phyloP scores from a whole-genome alignment of 768 basidiomycete species.

The Neoboletus subvelutipes region DNA sequence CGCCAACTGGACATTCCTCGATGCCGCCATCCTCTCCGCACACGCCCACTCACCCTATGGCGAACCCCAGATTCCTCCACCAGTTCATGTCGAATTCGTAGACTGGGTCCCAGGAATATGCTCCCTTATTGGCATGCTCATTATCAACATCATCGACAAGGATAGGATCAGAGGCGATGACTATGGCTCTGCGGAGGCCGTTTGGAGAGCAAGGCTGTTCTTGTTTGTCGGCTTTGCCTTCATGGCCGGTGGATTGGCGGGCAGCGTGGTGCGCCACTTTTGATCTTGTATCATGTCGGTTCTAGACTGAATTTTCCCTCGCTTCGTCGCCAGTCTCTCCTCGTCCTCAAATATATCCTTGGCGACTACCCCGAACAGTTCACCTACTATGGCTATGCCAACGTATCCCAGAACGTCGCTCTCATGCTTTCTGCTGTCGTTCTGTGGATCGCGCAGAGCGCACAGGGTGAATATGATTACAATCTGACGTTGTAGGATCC shows the following conservation, averaged over 20 bases:
- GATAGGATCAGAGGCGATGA: conserved; percentile 80
- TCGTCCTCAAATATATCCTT: conserved; percentile 89
- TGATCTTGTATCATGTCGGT: background rate
- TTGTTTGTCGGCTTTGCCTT: conserved; percentile 94
- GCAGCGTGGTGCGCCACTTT: conserved; percentile 75
- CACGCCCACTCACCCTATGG: conserved; percentile 78
- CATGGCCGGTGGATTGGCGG: conserved; percentile 98
- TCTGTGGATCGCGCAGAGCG: conserved; percentile 89
- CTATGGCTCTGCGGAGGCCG: conserved; percentile 78
- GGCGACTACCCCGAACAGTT: conserved; percentile 70
- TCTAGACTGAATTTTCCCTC: background rate
- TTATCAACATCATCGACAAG: conserved; percentile 95
- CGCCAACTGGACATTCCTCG: conserved; percentile 93
- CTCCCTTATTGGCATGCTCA: conserved; percentile 86
- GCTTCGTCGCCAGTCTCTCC: conserved; percentile 57
- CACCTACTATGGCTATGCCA: conserved; percentile 90
- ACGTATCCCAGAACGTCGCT: conserved; percentile 89
- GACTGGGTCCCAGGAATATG: conserved; percentile 99
- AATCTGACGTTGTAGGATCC: conserved; percentile 64
- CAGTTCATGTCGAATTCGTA: conserved; percentile 84
- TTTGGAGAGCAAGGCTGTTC: conserved; percentile 89
- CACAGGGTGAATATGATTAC: conserved; percentile 89
- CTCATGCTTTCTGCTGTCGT: conserved; percentile 84
- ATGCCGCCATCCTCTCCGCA: conserved; percentile 87
- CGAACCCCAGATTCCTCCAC: conserved; percentile 64